Percentiles rank a stretch among this genome's conserved stretches.
These are phyloP conservation scores for Jackrogersella multiformis DNA, from an alignment of 495 filamentous ascomycete species.

Conservation along the genomic window DNA sequence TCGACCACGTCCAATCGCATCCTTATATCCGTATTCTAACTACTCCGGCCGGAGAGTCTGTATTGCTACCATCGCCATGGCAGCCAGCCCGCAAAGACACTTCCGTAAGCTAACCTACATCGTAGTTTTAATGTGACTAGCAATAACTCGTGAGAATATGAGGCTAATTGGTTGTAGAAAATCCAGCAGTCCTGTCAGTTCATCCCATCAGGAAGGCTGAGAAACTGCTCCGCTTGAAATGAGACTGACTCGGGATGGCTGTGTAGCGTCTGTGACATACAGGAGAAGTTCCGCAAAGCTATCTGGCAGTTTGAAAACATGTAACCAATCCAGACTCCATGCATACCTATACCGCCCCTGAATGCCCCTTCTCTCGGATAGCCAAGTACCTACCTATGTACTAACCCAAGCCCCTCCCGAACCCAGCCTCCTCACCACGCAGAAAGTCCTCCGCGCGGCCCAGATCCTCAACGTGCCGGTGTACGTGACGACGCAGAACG, in stretches of 20 bases:
- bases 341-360: not conserved
- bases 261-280: slow-evolving; percentile 88
- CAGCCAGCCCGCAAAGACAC: slow-evolving; percentile 42
- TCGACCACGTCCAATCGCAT: slow-evolving; percentile 12
- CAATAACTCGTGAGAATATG: not conserved
- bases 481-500: slow-evolving; percentile 85
- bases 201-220: not conserved
- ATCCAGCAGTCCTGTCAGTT: slow-evolving; percentile 74
- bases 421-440: slow-evolving; percentile 59
- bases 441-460: slow-evolving; percentile 63
- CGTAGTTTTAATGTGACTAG: not conserved
- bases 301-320: slow-evolving; percentile 87
- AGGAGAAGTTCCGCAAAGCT: slow-evolving; percentile 86
- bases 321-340: slow-evolving; percentile 50
- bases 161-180: slow-evolving; percentile 57
- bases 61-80: slow-evolving; percentile 42
- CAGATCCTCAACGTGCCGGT: slow-evolving; percentile 77
- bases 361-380: not conserved
- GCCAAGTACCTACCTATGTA: not conserved
- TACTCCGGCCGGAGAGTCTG: slow-evolving; percentile 12
- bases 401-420: not conserved
- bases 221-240: not conserved
- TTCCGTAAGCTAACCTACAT: slow-evolving; percentile 52
- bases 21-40: slow-evolving; percentile 8
- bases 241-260: not conserved